Base-by-base conservation (phyloP, 148 eudicot species). In the Salicornia ramosissima region DNA sequence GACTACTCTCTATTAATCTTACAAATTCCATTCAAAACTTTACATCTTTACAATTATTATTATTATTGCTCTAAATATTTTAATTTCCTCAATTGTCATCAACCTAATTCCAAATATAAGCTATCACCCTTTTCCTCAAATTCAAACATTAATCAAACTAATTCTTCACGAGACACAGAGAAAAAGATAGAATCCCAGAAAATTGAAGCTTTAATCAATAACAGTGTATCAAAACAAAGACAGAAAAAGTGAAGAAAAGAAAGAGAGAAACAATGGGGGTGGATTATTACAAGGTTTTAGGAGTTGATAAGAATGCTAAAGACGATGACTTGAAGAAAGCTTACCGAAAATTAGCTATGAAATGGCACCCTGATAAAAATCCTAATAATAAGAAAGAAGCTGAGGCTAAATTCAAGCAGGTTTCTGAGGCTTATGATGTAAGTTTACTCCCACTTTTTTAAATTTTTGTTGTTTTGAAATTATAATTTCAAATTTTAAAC, bases 321-420 rank as follows among this genome's bases (percentile, higher is more conserved):
- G 90, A 86, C 65, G 90, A 86, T 67, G 90, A 86, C 51, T 77
- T 86, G 83, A 86, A 86, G 84, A 86, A 86, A 57, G 90, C 90
- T 47, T 86, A 86, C 58, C 72, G 84, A 62, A 86, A 83, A 64
- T 73, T 85, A 14, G 88, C 88, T 21, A 85, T 85, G 88, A 82
- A 84, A 47, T 84, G 85, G 85, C 88, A 84, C 24, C 88, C 88
- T 47, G 88, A 84, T 69, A 85, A 85, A 72, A 85, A 85, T 42
- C 88, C 84, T 13, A 74, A 69, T 58, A 86, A 83, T 33, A 84
- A 81, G 62, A 83, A 81, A 68, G 85, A 79, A 25, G 89, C 89
- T 58, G 89, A 86, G 67, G 87, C 90, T 65, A 86, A 86, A 69
- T 86, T 86, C 74, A 86, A 86, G 74, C 87, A 86, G 80, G 80